These are phyloP conservation scores for Globisporangium rhizosaccharum DNA, from an alignment of 352 stramenopile genomes.

Conservation along the genomic window DNA sequence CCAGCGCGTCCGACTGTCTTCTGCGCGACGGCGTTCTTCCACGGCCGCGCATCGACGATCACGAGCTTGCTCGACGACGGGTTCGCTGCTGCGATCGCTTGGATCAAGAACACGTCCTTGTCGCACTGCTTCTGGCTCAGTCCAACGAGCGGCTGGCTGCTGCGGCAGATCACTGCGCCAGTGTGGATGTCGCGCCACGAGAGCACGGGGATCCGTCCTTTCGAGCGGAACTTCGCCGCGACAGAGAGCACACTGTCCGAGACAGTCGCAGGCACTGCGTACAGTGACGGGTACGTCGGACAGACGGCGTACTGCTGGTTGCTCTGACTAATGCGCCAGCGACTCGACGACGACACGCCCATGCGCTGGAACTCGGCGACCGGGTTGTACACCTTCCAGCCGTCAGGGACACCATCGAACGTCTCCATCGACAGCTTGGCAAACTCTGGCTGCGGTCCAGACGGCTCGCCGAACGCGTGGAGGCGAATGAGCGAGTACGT, in stretches of 20 bases:
- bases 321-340: conserved; percentile 63
- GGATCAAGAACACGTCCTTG: conserved; percentile 81
- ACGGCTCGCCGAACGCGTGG: conserved; percentile 51
- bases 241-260: conserved; percentile 56
- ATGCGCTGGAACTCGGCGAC: conserved; percentile 67
- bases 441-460: conserved; percentile 49
- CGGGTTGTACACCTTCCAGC: conserved; percentile 67
- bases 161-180: conserved; percentile 73
- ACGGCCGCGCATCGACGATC: conserved; percentile 88
- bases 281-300: conserved; percentile 70
- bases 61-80: conserved; percentile 75
- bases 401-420: conserved; percentile 43
- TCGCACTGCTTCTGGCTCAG: conserved; percentile 77
- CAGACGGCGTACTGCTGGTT: conserved; percentile 73
- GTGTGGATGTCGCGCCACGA: conserved; percentile 74
- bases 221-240: conserved; percentile 83
- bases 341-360: conserved; percentile 45
- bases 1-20: conserved; percentile 85
- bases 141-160: conserved; percentile 80
- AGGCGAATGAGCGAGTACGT: conserved; percentile 56
- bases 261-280: conserved; percentile 58
- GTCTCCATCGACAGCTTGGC: conserved; percentile 53
- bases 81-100: conserved; percentile 71
- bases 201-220: conserved; percentile 74
- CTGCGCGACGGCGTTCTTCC: conserved; percentile 88